Conservation (phyloP, 2,329 filamentous ascomycete genomes). For the Fusarium haematococcum region DNA sequence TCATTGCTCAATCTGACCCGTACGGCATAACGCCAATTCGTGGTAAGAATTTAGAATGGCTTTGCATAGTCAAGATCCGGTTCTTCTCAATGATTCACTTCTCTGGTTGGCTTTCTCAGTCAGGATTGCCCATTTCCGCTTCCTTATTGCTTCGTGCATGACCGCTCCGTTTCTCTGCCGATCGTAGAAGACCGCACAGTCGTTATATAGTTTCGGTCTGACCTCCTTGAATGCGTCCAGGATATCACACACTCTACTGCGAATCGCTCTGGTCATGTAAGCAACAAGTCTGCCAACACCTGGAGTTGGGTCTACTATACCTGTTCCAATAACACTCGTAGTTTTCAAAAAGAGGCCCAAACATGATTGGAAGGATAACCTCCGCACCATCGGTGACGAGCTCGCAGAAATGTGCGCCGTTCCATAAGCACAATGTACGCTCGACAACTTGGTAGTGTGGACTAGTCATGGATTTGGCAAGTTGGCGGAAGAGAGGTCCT, state of each 20-base stretch:
- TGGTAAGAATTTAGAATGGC: too few relatives aligned
- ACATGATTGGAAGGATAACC: slow-evolving; percentile 99
- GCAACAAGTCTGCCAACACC: slow-evolving; percentile 5
- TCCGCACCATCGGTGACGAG: slow-evolving; percentile 99
- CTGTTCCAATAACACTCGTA: slow-evolving; percentile 99
- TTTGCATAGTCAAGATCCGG: too few relatives aligned
- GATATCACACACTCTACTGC: slow-evolving; percentile 99
- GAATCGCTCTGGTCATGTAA: slow-evolving; percentile 80
- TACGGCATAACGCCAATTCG: too few relatives aligned
- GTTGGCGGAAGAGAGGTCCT: slow-evolving; percentile 94
- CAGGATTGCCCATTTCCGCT: too few relatives aligned
- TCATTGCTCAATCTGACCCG: too few relatives aligned
- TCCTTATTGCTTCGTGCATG: too few relatives aligned
- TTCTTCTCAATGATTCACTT: too few relatives aligned
- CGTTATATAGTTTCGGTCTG: slow-evolving; percentile 97
- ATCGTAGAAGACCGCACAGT: slow-evolving; percentile 65
- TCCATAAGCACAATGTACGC: slow-evolving; percentile 98
- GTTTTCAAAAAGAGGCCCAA: slow-evolving; percentile 97
- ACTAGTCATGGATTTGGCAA: slow-evolving; percentile 97
- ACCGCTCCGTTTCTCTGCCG: too few relatives aligned
- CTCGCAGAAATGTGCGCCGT: slow-evolving; percentile 99
- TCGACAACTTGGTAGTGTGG: slow-evolving; percentile 99
- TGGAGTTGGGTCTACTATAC: slow-evolving; percentile 61
- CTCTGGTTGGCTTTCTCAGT: too few relatives aligned
- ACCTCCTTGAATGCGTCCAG: slow-evolving; percentile 99